Base-by-base conservation (phyloP, 176 grass and related monocot species). In the Ananas comosus region DNA sequence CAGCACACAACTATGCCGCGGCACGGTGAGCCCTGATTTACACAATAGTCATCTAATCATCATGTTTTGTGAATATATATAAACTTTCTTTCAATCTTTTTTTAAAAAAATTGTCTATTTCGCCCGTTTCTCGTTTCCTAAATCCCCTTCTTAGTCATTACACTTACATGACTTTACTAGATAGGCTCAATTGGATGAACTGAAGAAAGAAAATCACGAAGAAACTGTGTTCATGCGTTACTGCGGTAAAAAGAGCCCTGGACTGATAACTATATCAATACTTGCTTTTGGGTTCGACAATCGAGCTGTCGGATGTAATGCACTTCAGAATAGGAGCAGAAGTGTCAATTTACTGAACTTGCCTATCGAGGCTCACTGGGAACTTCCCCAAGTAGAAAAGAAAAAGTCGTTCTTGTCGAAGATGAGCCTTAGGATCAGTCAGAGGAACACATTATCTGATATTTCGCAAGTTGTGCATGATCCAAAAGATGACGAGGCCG, bases 361-460 rank as follows among this genome's bases (percentile, higher is more conserved):
- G 70, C 52, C 77, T 47, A 19, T 90, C 69, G 84, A 92, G 87
- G 73, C 65, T 12, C 83, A 85, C 52, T 87, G 88, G 70, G 47
- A 83, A 24, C 19, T 74, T 21, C 64, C 68, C 16, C 64, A 82
- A 76, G 33, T 53, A 68, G 67, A 70, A 64, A 85, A 69, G 59
- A 85, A 85, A 70, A 86, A 50, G 63, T 63, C 49, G 16, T 78
- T 67, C 61, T 64, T 79, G 64, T 74, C 81, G 74, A 92, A 59
- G 49, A 89, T 97, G 89, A 90, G 86, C 80, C 83, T 88, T 70
- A 87, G 70, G 79, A 81, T 87, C 17, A 81, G 79, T 67, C 87
- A 79, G 53, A 88, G 48, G 71, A 88, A 78, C 63, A 70, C 74
- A 33, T 90, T 81, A 73, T 57, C 65, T 33, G 83, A 74, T 64